These are phyloP conservation scores for Pyrenophora teres DNA, from an alignment of 2,329 filamentous ascomycete genomes.

Conservation along the genomic window DNA sequence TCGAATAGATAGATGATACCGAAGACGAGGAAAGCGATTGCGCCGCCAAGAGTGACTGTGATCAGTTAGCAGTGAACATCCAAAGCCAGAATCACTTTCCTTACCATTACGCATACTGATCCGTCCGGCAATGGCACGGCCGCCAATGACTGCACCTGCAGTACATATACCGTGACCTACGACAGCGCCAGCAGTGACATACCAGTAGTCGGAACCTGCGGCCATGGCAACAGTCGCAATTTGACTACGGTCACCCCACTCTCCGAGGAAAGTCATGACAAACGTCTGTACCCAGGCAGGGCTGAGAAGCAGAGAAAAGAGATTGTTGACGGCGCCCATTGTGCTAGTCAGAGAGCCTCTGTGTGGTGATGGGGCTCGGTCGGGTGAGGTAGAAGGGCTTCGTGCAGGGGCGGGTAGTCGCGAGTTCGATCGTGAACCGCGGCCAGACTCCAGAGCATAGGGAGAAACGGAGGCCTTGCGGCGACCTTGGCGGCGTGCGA, in stretches of 20 bases:
- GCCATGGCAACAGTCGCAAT: constrained; percentile 99
- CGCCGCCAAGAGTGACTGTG: constrained; percentile 88
- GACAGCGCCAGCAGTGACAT: constrained; percentile 89
- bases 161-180: constrained; percentile 89
- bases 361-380: constrained; percentile 50
- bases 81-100: constrained; percentile 47
- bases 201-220: constrained; percentile 98
- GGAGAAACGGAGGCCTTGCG: constrained; percentile 72
- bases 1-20: constrained; percentile 90
- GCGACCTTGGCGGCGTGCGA: constrained; percentile 66
- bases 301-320: constrained; percentile 84
- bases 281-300: constrained; percentile 99
- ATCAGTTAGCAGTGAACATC: constrained; percentile 28
- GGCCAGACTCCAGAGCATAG: constrained; percentile 79
- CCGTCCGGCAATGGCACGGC: constrained; percentile 86
- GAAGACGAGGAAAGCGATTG: constrained; percentile 86
- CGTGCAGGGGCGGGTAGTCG: constrained; percentile 80
- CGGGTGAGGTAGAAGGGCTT: constrained; percentile 68
- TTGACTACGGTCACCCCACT: constrained; percentile 97
- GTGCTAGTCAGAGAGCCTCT: constrained; percentile 60
- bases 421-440: constrained; percentile 69
- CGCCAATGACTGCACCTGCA: constrained; percentile 86
- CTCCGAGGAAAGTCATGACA: constrained; percentile 96
- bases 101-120: constrained; percentile 96
- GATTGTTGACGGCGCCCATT: constrained; percentile 76